Evolutionary conservation across 345 rosid genomes (phyloP).

Genomic region (Limnanthes douglasii): DNA sequence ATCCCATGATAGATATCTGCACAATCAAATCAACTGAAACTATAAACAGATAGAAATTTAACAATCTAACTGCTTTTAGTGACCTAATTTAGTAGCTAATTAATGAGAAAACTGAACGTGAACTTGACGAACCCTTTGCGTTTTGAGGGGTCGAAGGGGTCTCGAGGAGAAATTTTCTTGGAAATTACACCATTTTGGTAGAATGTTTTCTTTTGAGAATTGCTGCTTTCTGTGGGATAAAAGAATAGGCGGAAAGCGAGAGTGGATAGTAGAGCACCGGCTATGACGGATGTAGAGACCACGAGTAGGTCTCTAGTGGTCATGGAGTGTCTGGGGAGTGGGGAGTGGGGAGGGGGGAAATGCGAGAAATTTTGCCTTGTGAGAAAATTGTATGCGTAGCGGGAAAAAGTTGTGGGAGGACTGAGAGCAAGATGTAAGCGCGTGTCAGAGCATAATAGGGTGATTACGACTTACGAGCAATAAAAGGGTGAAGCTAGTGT

Average conservation of each 20-base stretch:
- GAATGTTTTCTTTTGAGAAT: conserved; percentile 12
- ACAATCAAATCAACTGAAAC: neutral
- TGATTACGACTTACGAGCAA: too few relatives aligned
- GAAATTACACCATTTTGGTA: conserved; percentile 19
- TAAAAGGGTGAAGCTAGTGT: too few relatives aligned
- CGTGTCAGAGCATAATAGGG: conserved; percentile 13
- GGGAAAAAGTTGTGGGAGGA: conserved; percentile 19
- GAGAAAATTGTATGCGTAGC: conserved; percentile 5
- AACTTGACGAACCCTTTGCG: conserved; percentile 46
- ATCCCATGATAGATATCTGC: conserved; percentile 89
- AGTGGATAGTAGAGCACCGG: conserved; percentile 57
- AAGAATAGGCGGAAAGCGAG: conserved; percentile 38
- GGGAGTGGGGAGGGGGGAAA: neutral
- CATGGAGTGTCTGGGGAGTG: conserved; percentile 17
- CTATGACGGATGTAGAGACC: conserved; percentile 41
- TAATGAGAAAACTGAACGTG: neutral
- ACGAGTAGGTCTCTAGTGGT: conserved; percentile 44
- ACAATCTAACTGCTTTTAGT: neutral
- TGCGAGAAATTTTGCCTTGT: conserved; percentile 1
- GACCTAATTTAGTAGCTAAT: neutral
- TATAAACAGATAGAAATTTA: neutral
- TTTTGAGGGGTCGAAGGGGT: conserved; percentile 66
- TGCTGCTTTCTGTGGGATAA: conserved; percentile 18
- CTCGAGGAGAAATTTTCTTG: conserved; percentile 16
- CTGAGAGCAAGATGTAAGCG: conserved; percentile 1